phyloP scores from a whole-genome alignment of 2,329 filamentous ascomycete genomes.

The Xylaria sp. region DNA sequence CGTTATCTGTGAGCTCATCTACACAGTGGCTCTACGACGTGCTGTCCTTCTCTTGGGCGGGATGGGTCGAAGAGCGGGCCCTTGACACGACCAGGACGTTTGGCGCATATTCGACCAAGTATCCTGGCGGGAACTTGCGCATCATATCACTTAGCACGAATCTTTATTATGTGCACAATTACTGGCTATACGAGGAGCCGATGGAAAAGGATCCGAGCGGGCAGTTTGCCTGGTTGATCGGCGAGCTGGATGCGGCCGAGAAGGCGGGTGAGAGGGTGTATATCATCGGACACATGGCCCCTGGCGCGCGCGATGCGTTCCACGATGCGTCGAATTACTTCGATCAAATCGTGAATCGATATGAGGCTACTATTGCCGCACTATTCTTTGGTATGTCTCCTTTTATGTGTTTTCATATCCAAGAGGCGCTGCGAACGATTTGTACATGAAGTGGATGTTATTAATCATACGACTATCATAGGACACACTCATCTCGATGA shows the following conservation, averaged over 20 bases:
- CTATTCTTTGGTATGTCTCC: conserved; percentile 60
- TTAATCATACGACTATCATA: conserved; percentile 14
- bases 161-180: conserved; percentile 69
- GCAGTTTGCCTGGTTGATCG: conserved; percentile 65
- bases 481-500: conserved; percentile 67
- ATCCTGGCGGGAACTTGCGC: conserved; percentile 60
- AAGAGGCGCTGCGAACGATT: no score
- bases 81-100: conserved; percentile 53
- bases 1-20: conserved; percentile 52
- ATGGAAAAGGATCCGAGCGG: conserved; percentile 63
- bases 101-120: conserved; percentile 62
- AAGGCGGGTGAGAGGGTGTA: conserved; percentile 63
- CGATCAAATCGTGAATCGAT: conserved; percentile 65
- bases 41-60: conserved; percentile 59
- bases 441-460: no score
- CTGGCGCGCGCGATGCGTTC: conserved; percentile 62
- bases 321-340: conserved; percentile 64
- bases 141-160: conserved; percentile 71
- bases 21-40: conserved; percentile 65
- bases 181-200: conserved; percentile 63
- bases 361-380: conserved; percentile 63
- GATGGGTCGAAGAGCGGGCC: conserved; percentile 57
- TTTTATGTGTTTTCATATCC: not conserved
- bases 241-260: conserved; percentile 65
- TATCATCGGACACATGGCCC: conserved; percentile 68